phyloP scores from a whole-genome alignment of 306 rosid species.

The Lupinus albus region DNA sequence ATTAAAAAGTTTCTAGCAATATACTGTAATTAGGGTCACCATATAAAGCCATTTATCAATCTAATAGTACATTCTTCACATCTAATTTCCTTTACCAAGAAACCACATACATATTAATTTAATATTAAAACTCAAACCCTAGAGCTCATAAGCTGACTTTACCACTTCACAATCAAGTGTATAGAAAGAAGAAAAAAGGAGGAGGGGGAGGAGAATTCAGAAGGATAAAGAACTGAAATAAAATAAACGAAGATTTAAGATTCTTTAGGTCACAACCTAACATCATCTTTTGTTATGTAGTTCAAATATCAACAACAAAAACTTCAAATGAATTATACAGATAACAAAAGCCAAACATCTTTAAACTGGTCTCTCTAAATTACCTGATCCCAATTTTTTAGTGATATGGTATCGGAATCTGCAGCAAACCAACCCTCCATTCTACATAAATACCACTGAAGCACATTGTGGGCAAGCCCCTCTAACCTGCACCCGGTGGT shows the following conservation, averaged over 20 bases:
- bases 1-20: constrained; percentile 8
- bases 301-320: constrained; percentile 20
- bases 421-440: constrained; percentile 99
- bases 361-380: neutral
- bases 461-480: constrained; percentile 83
- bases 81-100: constrained; percentile 26
- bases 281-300: neutral
- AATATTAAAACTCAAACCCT: constrained; percentile 20
- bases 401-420: constrained; percentile 88
- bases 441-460: constrained; percentile 97
- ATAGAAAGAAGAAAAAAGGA: neutral
- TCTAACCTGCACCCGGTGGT: constrained; percentile 68
- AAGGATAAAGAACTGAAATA: neutral
- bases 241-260: neutral
- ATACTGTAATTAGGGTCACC: constrained; percentile 6
- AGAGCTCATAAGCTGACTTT: neutral
- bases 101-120: neutral
- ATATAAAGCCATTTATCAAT: constrained; percentile 26
- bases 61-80: constrained; percentile 2
- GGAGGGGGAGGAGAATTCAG: neutral
- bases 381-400: constrained; percentile 96
- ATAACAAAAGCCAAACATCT: constrained; percentile 16
- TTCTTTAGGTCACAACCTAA: constrained; percentile 8
- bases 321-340: neutral
- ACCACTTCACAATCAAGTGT: neutral